Conservation (phyloP, 345 rosid species). For the Reutealis trisperma region DNA sequence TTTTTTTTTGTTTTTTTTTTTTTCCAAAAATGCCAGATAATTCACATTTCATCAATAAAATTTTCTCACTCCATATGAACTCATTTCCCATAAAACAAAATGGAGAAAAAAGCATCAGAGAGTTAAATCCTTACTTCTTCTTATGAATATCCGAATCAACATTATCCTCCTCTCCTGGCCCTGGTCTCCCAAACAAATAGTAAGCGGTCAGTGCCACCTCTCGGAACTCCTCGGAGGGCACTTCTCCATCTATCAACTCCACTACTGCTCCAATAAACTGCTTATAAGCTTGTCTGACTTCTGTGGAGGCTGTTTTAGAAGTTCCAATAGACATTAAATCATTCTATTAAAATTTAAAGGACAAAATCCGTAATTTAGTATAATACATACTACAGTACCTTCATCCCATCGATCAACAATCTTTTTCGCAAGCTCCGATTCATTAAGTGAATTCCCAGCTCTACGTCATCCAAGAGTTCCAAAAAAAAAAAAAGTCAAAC, state of each 20-base stretch:
- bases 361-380: not conserved
- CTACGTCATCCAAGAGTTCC: slow-evolving; percentile 29
- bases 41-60: not conserved
- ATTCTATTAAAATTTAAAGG: slow-evolving; percentile 10
- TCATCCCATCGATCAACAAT: slow-evolving; percentile 85
- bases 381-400: slow-evolving; percentile 44
- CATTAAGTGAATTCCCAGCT: slow-evolving; percentile 47
- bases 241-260: slow-evolving; percentile 74
- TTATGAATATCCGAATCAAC: slow-evolving; percentile 33
- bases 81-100: slow-evolving; percentile 4
- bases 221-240: slow-evolving; percentile 75
- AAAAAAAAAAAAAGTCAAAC: not conserved
- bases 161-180: slow-evolving; percentile 43
- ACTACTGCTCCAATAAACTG: slow-evolving; percentile 74
- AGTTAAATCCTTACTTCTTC: slow-evolving; percentile 48
- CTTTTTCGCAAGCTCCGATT: slow-evolving; percentile 76
- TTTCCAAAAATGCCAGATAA: not conserved
- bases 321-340: slow-evolving; percentile 18
- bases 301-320: slow-evolving; percentile 62
- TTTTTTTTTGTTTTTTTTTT: no score
- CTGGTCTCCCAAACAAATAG: slow-evolving; percentile 46
- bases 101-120: not conserved
- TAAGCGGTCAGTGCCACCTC: slow-evolving; percentile 67
- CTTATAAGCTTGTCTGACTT: slow-evolving; percentile 80
- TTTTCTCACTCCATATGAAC: not conserved